A percentile compares a stretch with the other conserved stretches of the same genome.
phyloP scores from a whole-genome alignment of 768 basidiomycete genomes.

The Leccinellum luteum region DNA sequence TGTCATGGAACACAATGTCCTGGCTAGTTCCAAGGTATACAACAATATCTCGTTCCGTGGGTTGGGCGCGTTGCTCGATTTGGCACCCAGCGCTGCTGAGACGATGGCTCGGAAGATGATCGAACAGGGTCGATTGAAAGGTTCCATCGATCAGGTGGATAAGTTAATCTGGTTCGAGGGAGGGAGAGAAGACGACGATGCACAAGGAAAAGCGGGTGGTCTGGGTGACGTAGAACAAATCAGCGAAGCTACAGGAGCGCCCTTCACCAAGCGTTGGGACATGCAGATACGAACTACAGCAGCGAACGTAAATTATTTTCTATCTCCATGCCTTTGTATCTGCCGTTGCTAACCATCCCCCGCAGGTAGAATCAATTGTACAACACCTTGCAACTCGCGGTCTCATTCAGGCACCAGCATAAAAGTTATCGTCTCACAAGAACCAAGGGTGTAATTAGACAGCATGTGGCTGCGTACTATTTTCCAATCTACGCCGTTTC shows the following conservation, averaged over 20 bases:
- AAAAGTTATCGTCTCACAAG: slow-evolving; percentile 14
- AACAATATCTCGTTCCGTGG: slow-evolving; percentile 96
- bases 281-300: slow-evolving; percentile 87
- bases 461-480: slow-evolving; percentile 37
- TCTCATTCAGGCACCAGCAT: slow-evolving; percentile 43
- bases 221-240: slow-evolving; percentile 84
- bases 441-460: slow-evolving; percentile 27
- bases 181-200: slow-evolving; percentile 82
- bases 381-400: slow-evolving; percentile 75
- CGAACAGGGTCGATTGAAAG: slow-evolving; percentile 91
- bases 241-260: slow-evolving; percentile 83
- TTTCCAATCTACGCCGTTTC: slow-evolving; percentile 68
- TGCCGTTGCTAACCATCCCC: slow-evolving; percentile 1
- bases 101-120: slow-evolving; percentile 99
- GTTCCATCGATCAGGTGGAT: slow-evolving; percentile 94
- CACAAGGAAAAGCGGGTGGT: slow-evolving; percentile 92
- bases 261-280: slow-evolving; percentile 96
- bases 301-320: slow-evolving; percentile 60
- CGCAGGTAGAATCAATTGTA: slow-evolving; percentile 82
- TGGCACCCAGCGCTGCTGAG: slow-evolving; percentile 92
- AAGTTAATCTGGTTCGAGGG: slow-evolving; percentile 93
- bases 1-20: slow-evolving; percentile 97
- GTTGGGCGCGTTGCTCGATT: slow-evolving; percentile 84
- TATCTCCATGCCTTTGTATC: background rate
- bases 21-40: slow-evolving; percentile 96